phyloP scores from a whole-genome alignment of 345 rosid species.

The Brassica incana region DNA sequence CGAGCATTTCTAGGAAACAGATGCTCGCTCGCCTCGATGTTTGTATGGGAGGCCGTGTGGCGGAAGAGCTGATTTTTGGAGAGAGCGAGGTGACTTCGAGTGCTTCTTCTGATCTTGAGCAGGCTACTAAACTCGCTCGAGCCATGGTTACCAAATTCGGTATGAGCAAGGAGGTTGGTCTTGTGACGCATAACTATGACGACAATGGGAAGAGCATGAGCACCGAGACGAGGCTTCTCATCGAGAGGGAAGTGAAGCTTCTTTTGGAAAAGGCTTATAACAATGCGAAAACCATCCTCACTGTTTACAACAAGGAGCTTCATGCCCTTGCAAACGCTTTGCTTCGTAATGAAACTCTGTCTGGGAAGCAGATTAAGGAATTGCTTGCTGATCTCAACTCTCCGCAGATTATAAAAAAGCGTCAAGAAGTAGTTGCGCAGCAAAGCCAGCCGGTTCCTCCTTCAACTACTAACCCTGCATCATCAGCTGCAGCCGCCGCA shows the following conservation, averaged over 20 bases:
- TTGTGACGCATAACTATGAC: constrained; percentile 70
- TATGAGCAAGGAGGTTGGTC: constrained; percentile 89
- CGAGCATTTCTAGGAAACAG: constrained; percentile 72
- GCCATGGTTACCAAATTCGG: constrained; percentile 90
- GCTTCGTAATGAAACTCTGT: constrained; percentile 73
- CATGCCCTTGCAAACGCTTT: constrained; percentile 80
- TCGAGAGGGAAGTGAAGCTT: constrained; percentile 77
- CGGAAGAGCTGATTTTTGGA: constrained; percentile 93
- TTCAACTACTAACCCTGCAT: constrained; percentile 66
- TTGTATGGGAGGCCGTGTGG: constrained; percentile 95
- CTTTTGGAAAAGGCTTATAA: constrained; percentile 77
- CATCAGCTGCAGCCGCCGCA: constrained; percentile 67
- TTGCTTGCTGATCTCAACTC: constrained; percentile 68
- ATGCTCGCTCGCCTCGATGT: constrained; percentile 97
- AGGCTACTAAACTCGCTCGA: constrained; percentile 81
- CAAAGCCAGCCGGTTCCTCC: constrained; percentile 71
- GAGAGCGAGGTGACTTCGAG: constrained; percentile 89
- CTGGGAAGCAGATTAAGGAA: constrained; percentile 79
- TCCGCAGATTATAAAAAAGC: constrained; percentile 51
- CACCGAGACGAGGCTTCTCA: constrained; percentile 87
- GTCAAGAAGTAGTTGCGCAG: constrained; percentile 53
- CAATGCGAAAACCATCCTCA: constrained; percentile 83
- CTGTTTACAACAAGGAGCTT: constrained; percentile 72
- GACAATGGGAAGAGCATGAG: constrained; percentile 98
- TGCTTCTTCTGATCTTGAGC: constrained; percentile 79